These are phyloP conservation scores for Phytophthora sp. DNA, from an alignment of 352 stramenopile genomes.

Conservation along the genomic window DNA sequence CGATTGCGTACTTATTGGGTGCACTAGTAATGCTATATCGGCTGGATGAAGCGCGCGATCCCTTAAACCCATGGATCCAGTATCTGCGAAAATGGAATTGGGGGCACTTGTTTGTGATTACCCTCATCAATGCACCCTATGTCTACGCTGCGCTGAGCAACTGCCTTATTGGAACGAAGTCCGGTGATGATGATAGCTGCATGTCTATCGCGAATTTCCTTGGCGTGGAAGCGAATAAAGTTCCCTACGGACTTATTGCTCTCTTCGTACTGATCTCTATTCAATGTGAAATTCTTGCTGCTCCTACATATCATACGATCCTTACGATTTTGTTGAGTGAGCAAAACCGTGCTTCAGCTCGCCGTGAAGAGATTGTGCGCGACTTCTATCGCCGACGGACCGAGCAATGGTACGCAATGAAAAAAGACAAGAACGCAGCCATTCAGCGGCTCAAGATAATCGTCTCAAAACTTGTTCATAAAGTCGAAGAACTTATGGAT, in stretches of 20 bases:
- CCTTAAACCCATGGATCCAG: conserved; percentile 69
- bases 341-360: conserved; percentile 46
- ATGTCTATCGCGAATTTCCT: conserved; percentile 76
- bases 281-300: conserved; percentile 79
- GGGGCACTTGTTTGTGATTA: conserved; percentile 81
- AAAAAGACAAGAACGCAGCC: conserved; percentile 84
- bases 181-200: conserved; percentile 43
- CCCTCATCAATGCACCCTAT: conserved; percentile 71
- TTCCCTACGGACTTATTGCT: conserved; percentile 71
- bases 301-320: conserved; percentile 66
- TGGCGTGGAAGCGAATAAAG: conserved; percentile 57
- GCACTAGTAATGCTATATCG: conserved; percentile 81
- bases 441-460: conserved; percentile 88
- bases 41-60: conserved; percentile 69
- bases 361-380: conserved; percentile 68
- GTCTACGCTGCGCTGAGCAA: conserved; percentile 55
- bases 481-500: conserved; percentile 90
- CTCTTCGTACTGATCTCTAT: conserved; percentile 87
- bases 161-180: conserved; percentile 46
- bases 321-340: conserved; percentile 56
- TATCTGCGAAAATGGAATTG: conserved; percentile 85
- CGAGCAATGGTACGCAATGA: conserved; percentile 76
- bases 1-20: conserved; percentile 73
- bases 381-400: conserved; percentile 73
- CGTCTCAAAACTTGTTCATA: conserved; percentile 88